Evolutionary conservation across 257 asterid species (phyloP).

Genomic region (Solanum paucissectum): DNA sequence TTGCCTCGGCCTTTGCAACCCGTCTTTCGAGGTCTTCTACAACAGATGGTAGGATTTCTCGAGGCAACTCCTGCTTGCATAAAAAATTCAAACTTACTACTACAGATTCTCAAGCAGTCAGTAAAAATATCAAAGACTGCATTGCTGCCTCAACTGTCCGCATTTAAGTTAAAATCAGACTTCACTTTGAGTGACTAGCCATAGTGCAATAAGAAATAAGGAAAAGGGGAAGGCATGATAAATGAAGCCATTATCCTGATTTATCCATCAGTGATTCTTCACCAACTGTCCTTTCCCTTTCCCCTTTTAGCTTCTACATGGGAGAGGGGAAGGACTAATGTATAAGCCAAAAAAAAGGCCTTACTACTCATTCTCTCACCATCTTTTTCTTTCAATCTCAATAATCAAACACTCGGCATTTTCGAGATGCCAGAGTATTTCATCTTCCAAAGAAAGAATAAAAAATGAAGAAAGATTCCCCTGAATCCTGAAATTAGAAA

Average conservation of each 20-base stretch:
- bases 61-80: slow-evolving; percentile 44
- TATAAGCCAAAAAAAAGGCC: neutral
- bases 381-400: neutral
- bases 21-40: slow-evolving; percentile 66
- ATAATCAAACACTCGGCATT: neutral
- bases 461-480: neutral
- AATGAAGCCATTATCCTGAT: neutral
- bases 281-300: neutral
- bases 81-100: slow-evolving; percentile 9
- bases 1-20: slow-evolving; percentile 39
- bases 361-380: neutral
- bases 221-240: neutral
- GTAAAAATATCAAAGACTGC: neutral
- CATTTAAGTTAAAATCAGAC: neutral
- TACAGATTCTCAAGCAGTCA: neutral
- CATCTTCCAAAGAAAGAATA: neutral
- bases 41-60: slow-evolving; percentile 34
- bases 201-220: neutral
- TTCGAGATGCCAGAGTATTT: neutral
- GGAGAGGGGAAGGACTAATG: neutral
- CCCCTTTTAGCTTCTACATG: neutral
- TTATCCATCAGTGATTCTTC: neutral
- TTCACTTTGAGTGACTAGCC: neutral
- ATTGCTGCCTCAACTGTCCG: neutral
- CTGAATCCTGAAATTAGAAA: neutral